Percentiles rank a stretch among this genome's conserved stretches.
Conservation (phyloP, 306 rosid genomes). For the Cucurbita ficifolia region DNA sequence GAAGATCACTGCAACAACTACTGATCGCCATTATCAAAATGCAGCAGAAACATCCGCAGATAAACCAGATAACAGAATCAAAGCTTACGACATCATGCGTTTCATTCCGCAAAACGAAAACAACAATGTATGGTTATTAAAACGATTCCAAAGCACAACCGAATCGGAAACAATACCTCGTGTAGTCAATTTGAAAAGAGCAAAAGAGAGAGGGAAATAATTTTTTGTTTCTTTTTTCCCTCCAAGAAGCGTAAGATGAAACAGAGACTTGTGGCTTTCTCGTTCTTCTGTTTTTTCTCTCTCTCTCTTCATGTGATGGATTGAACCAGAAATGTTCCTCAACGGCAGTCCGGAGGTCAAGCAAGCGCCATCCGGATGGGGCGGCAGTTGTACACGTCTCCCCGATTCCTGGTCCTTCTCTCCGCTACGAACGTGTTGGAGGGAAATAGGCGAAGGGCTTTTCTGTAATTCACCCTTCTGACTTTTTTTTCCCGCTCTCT, state of each 20-base stretch:
- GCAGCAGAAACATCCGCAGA: not conserved
- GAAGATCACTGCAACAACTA: constrained; percentile 15
- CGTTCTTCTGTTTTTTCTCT: not conserved
- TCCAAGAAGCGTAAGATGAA: not conserved
- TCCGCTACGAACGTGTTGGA: constrained; percentile 24
- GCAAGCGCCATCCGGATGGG: constrained; percentile 22
- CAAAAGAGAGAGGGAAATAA: not conserved
- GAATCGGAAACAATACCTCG: not conserved
- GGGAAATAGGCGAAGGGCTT: constrained; percentile 27
- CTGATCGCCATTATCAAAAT: constrained; percentile 16
- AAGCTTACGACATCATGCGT: not conserved
- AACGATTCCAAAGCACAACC: not conserved
- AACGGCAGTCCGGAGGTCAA: constrained; percentile 22
- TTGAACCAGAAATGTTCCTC: constrained; percentile 31
- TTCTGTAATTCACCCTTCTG: not conserved
- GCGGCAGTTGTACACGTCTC: constrained; percentile 34
- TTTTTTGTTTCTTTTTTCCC: not conserved
- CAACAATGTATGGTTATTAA: not conserved
- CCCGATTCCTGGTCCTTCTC: constrained; percentile 15
- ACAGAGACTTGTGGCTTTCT: not conserved
- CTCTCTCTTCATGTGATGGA: constrained; percentile 22
- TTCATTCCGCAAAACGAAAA: not conserved
- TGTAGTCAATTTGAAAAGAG: not conserved
- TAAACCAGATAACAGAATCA: not conserved
- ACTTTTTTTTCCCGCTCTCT: not conserved